A percentile compares a stretch with the other conserved stretches of the same genome.
Evolutionary conservation across 1,139 yeast species (phyloP).

Genomic region (Geotrichum siamense): DNA sequence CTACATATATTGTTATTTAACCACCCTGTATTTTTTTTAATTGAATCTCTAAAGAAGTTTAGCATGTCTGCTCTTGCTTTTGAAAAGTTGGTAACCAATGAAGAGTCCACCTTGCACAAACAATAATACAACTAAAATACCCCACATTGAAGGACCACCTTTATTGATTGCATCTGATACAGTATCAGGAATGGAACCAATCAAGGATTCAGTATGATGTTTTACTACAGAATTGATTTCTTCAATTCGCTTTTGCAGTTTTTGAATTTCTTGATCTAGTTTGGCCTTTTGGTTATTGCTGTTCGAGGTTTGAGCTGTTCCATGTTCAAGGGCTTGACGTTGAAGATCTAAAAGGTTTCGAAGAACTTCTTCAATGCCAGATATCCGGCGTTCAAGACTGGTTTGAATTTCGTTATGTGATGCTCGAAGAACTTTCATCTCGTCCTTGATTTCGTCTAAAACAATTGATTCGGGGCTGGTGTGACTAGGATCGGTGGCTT

Average conservation of each 20-base stretch:
- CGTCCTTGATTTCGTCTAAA: slow-evolving; percentile 7
- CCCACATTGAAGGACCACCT: slow-evolving; percentile 31
- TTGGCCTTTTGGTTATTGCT: slow-evolving; percentile 19
- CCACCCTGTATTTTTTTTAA: too few species aligned
- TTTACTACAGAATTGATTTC: slow-evolving; percentile 22
- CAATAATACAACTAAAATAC: slow-evolving; percentile 25
- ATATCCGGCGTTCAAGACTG: slow-evolving; percentile 10
- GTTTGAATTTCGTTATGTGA: slow-evolving; percentile 6
- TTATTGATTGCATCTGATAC: slow-evolving; percentile 27
- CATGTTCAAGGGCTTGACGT: slow-evolving; percentile 13
- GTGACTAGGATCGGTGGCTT: not conserved
- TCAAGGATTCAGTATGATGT: slow-evolving; percentile 28
- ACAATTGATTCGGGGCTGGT: slow-evolving; percentile 5
- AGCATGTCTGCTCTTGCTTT: slow-evolving; percentile 27
- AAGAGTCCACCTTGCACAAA: slow-evolving; percentile 28
- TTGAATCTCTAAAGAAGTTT: slow-evolving; percentile 30
- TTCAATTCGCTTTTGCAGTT: slow-evolving; percentile 23
- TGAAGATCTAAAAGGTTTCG: slow-evolving; percentile 14
- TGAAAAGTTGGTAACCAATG: slow-evolving; percentile 29
- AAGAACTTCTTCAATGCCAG: slow-evolving; percentile 11
- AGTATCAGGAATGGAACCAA: slow-evolving; percentile 27
- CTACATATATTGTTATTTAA: too few species aligned
- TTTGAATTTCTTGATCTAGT: slow-evolving; percentile 22
- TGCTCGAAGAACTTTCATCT: slow-evolving; percentile 2
- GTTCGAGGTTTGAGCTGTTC: slow-evolving; percentile 8